A percentile compares a stretch with the other conserved stretches of the same genome.
Evolutionary conservation across 2,329 filamentous ascomycete species (phyloP).

Genomic region (Westerdykella ornata): DNA sequence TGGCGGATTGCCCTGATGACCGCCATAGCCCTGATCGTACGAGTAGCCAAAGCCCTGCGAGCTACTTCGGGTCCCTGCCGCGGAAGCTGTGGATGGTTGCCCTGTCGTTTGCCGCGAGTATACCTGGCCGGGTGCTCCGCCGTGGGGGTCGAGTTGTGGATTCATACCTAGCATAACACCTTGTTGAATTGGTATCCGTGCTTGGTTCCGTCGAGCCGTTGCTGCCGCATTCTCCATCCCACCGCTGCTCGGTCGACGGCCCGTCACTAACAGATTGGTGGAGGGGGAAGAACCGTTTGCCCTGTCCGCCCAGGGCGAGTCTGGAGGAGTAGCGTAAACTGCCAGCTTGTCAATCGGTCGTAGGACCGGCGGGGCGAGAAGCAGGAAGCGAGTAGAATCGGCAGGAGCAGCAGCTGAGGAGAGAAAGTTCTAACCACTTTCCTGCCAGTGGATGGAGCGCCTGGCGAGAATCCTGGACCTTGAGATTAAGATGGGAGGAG

Average conservation of each 20-base stretch:
- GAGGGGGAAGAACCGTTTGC: slow-evolving; percentile 31
- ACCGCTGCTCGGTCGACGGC: slow-evolving; percentile 43
- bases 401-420: not conserved
- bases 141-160: slow-evolving; percentile 28
- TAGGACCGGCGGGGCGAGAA: not conserved
- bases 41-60: slow-evolving; percentile 45
- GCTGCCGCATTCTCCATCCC: slow-evolving; percentile 75
- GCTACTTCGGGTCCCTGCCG: slow-evolving; percentile 35
- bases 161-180: slow-evolving; percentile 43
- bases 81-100: slow-evolving; percentile 22
- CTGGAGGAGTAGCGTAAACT: slow-evolving; percentile 55
- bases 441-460: no score
- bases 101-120: no score
- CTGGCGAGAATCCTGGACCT: no score
- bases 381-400: not conserved
- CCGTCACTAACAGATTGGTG: slow-evolving; percentile 52
- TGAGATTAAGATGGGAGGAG: no score
- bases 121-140: slow-evolving; percentile 40
- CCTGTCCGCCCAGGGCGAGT: slow-evolving; percentile 61
- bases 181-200: slow-evolving; percentile 53
- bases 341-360: slow-evolving; percentile 54
- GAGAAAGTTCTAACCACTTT: no score
- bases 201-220: slow-evolving; percentile 66
- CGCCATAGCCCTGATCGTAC: slow-evolving; percentile 51
- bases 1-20: slow-evolving; percentile 49